Conservation (phyloP, 176 grass and related monocot genomes). For the Canna indica region DNA sequence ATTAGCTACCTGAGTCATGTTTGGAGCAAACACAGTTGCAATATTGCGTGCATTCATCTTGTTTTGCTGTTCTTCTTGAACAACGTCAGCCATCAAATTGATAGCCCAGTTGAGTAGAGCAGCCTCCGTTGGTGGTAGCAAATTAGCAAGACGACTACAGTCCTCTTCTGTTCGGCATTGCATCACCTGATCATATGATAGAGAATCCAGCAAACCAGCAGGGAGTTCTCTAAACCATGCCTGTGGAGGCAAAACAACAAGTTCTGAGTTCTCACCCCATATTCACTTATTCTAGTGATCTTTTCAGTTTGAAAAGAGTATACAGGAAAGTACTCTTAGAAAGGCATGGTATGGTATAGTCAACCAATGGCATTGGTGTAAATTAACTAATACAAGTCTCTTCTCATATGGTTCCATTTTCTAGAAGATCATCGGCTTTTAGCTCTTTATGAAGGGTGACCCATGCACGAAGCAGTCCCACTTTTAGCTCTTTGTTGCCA, state of each 20-base stretch:
- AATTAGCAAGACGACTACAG: slow-evolving; percentile 36
- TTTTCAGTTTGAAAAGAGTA: not conserved
- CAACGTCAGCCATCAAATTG: slow-evolving; percentile 83
- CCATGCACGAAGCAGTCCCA: too few species aligned
- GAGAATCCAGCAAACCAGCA: slow-evolving; percentile 44
- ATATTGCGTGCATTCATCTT: slow-evolving; percentile 82
- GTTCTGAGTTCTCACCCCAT: not conserved
- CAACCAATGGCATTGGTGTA: not conserved
- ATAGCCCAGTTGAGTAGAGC: slow-evolving; percentile 70
- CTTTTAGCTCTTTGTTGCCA: too few species aligned
- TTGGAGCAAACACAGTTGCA: slow-evolving; percentile 77
- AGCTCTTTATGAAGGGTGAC: too few species aligned
- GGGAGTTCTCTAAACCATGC: slow-evolving; percentile 88
- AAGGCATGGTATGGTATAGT: not conserved
- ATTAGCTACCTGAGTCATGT: slow-evolving; percentile 78
- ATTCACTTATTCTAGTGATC: not conserved
- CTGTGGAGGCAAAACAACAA: slow-evolving; percentile 25
- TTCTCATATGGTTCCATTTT: too few species aligned
- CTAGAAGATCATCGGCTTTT: too few species aligned
- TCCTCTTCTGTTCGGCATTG: slow-evolving; percentile 72
- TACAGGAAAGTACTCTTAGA: not conserved
- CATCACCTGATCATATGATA: slow-evolving; percentile 71
- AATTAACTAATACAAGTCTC: not conserved
- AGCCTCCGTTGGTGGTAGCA: slow-evolving; percentile 48
- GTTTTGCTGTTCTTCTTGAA: slow-evolving; percentile 61